Base-by-base conservation (phyloP, 495 filamentous ascomycete genomes). In the Astrothelium subdiscretum region DNA sequence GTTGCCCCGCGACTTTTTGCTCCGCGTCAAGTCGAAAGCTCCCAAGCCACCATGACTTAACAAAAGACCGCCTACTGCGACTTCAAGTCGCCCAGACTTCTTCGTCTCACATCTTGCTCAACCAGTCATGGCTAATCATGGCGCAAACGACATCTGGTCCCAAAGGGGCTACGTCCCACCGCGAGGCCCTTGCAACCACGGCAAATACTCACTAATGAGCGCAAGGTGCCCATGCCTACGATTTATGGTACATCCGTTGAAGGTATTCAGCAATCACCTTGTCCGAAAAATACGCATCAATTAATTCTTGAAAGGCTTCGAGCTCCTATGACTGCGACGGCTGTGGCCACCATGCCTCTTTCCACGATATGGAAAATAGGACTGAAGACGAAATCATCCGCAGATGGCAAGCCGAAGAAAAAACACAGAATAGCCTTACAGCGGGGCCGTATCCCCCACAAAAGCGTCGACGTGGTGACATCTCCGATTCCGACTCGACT, bases 241-340 rank as follows among this genome's bases (percentile, higher is more conserved):
- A 42, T 83, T 83, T 77, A 83, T 83, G 80, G 66, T 81, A 38
- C 81, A 83, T 68, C 80, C 80, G 0, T 69, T 81, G 54, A 80
- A 83, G 70, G 80, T 78, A 64, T 31, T n/a, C 10, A 31, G n/a
- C 38, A 6, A 59, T 8, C 4, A 22, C 58, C 11, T 3, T 20
- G 10, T 35, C 26, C 31, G 12, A 22, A 22, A 35, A 20, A 18
- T 48, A 48, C n/a, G n/a, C n/a, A 29, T 11, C 8, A 8, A 29
- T 15, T 54, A 15, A 54, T 11, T 54, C 15, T 54, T 54, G 48
- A 20, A 38, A 75, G 73, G 70, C 68, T 31, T 59, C 76, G 3
- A 77, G 77, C 0, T 75, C 71, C 32, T 83, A 78, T 70, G 76
- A 78, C 22, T 83, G 80, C 69, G 80, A 83, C 63, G 80, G 80